Conservation (phyloP, 1,284 basidiomycete genomes). For the Ceratorhiza oryzae-sativae region DNA sequence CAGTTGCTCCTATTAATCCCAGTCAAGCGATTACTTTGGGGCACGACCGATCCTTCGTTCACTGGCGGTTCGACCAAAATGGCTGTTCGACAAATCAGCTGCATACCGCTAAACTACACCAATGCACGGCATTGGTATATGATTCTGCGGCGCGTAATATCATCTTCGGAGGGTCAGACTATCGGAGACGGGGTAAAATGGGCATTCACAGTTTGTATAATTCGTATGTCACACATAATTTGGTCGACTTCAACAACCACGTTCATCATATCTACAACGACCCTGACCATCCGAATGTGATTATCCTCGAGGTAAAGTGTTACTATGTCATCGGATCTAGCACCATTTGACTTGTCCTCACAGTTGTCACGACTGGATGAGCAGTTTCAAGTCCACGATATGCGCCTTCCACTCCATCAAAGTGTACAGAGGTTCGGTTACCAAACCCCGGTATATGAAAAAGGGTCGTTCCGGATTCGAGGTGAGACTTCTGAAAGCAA, state of each 20-base stretch:
- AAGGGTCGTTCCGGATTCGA: conserved; percentile 23
- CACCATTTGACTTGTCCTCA: not conserved
- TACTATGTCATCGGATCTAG: not conserved
- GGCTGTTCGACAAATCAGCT: not conserved
- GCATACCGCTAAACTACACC: not conserved
- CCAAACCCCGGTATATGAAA: conserved; percentile 15
- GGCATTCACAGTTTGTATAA: not conserved
- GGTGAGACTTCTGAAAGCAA: not conserved
- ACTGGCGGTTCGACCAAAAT: conserved; percentile 16
- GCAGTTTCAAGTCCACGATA: conserved; percentile 36
- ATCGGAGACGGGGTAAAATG: conserved; percentile 10
- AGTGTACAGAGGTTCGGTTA: conserved; percentile 35
- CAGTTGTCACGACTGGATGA: conserved; percentile 32
- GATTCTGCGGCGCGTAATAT: not conserved
- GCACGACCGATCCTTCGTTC: conserved; percentile 15
- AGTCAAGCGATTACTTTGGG: conserved; percentile 15
- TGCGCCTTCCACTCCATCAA: conserved; percentile 18
- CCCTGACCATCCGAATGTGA: not conserved
- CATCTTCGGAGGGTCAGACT: conserved; percentile 17
- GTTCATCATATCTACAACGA: conserved; percentile 20
- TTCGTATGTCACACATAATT: not conserved
- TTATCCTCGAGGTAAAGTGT: conserved; percentile 21
- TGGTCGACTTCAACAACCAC: conserved; percentile 33
- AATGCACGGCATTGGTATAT: conserved; percentile 27
- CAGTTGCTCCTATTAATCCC: not conserved